These are phyloP conservation scores for Mimosa pudica DNA, from an alignment of 306 rosid species.

Conservation along the genomic window DNA sequence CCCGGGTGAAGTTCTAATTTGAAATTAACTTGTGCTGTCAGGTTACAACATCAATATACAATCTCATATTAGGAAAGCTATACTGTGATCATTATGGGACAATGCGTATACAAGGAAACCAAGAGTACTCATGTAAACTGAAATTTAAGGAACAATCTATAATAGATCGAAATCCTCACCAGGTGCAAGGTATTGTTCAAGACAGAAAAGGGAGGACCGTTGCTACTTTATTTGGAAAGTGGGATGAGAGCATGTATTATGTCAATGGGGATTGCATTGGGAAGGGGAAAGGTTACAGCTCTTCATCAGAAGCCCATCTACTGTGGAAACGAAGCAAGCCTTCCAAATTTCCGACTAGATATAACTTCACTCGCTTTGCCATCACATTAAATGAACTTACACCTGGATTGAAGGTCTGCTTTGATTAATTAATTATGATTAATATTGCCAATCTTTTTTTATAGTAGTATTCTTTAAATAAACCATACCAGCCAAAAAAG, in stretches of 20 bases:
- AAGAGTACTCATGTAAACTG: conserved; percentile 79
- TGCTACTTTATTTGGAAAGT: conserved; percentile 91
- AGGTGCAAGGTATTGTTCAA: conserved; percentile 91
- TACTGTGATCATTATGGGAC: conserved; percentile 99
- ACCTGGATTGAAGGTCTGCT: conserved; percentile 85
- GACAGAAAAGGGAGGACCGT: conserved; percentile 80
- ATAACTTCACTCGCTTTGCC: conserved; percentile 94
- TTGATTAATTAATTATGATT: conserved; percentile 30
- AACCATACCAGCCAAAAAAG: background rate
- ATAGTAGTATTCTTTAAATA: background rate
- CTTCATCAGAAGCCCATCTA: conserved; percentile 71
- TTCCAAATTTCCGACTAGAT: conserved; percentile 77
- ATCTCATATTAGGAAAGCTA: conserved; percentile 94
- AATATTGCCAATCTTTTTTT: conserved; percentile 20
- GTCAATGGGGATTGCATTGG: conserved; percentile 75
- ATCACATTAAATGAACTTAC: conserved; percentile 89
- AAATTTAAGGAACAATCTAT: conserved; percentile 98
- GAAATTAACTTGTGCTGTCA: conserved; percentile 42
- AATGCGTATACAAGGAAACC: conserved; percentile 89
- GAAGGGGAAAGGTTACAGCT: conserved; percentile 82
- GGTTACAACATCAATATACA: conserved; percentile 99
- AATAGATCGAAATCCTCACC: conserved; percentile 98
- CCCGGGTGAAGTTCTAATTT: conserved; percentile 31
- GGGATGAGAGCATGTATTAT: conserved; percentile 98
- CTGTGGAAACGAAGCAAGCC: conserved; percentile 95